phyloP scores from a whole-genome alignment of 164 flowering plant species.

The Magnolia kwangsiensis region DNA sequence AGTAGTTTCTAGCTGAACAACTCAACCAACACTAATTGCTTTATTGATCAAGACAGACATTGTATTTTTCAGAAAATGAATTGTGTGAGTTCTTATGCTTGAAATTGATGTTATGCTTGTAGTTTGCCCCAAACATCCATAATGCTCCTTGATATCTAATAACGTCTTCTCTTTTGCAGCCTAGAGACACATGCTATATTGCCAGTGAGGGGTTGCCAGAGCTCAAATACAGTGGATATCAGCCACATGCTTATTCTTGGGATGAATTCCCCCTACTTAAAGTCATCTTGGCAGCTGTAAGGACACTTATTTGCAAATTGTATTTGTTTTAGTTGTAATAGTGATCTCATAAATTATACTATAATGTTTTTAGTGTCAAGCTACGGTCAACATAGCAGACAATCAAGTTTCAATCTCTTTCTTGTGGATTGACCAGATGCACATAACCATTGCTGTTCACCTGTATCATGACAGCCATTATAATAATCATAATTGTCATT shows the following conservation, averaged over 20 bases:
- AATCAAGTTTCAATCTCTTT: too few relatives aligned
- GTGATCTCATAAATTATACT: too few relatives aligned
- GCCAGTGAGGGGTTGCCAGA: conserved; percentile 64
- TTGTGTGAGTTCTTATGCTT: not conserved
- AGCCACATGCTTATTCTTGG: conserved; percentile 78
- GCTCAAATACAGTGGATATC: conserved; percentile 77
- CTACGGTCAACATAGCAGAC: too few relatives aligned
- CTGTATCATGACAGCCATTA: not conserved
- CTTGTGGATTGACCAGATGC: too few relatives aligned
- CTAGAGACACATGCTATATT: conserved; percentile 86
- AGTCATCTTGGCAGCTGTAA: conserved; percentile 57
- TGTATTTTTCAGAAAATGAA: not conserved
- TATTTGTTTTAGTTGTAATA: not conserved
- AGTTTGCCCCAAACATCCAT: not conserved
- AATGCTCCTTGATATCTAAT: too few relatives aligned
- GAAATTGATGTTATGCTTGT: not conserved
- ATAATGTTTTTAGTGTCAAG: too few relatives aligned
- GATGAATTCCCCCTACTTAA: conserved; percentile 77
- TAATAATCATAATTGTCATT: not conserved
- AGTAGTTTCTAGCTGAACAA: too few relatives aligned
- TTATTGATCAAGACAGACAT: not conserved
- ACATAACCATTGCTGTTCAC: too few relatives aligned
- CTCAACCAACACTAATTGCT: too few relatives aligned
- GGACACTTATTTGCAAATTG: conserved; percentile 13
- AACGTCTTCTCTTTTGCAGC: conserved; percentile 38